Conservation (phyloP, 805 yeast genomes). For the Cyberlindnera bimundalis region DNA sequence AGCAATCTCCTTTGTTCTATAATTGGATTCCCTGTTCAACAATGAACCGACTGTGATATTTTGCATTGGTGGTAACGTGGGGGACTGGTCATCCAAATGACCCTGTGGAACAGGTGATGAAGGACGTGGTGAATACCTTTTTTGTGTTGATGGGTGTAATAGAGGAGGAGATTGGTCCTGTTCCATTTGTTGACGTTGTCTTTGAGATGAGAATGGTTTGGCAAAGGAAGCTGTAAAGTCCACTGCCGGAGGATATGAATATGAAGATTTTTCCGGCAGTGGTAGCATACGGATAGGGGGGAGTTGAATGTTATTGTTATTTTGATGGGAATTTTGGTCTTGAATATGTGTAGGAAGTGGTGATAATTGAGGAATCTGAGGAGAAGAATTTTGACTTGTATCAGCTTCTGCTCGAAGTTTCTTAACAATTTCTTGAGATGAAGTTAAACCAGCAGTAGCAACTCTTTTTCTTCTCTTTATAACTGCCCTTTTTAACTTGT, state of each 20-base stretch:
- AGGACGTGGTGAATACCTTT: not conserved
- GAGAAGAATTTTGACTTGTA: not conserved
- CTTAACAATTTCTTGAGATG: conserved; percentile 1
- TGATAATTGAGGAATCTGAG: not conserved
- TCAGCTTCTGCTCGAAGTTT: conserved; percentile 6
- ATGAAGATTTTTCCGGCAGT: conserved; percentile 8
- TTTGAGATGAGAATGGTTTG: conserved; percentile 11
- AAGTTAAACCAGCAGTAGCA: not conserved
- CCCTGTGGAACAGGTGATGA: not conserved
- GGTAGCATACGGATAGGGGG: conserved; percentile 28
- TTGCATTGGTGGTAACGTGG: conserved; percentile 11
- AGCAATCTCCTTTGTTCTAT: not conserved
- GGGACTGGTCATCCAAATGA: not conserved
- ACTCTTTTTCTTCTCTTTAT: conserved; percentile 70
- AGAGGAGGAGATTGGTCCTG: conserved; percentile 1
- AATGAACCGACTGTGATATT: conserved; percentile 22
- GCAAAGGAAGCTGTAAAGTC: conserved; percentile 39
- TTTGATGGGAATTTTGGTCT: not conserved
- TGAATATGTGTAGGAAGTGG: not conserved
- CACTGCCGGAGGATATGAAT: conserved; percentile 33
- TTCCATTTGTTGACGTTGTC: conserved; percentile 1
- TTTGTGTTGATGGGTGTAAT: conserved; percentile 3
- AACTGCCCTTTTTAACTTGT: conserved; percentile 65
- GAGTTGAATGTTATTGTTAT: conserved; percentile 13
- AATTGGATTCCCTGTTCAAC: conserved; percentile 11